Evolutionary conservation across 2,329 filamentous ascomycete genomes (phyloP).

Genomic region (Pestalotiopsis sp.): DNA sequence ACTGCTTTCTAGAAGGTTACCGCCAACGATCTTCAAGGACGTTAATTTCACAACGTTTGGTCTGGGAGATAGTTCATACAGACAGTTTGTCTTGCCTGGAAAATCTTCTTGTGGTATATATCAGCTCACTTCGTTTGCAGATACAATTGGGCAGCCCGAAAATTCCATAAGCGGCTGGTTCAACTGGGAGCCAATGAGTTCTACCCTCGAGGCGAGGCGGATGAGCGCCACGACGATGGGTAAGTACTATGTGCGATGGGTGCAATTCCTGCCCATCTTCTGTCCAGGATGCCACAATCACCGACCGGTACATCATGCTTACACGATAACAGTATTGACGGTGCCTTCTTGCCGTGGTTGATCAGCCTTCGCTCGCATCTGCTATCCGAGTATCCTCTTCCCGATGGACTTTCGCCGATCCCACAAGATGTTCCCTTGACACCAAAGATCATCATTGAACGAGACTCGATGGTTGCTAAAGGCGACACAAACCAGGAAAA

Average conservation of each 20-base stretch:
- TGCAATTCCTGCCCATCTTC: background rate
- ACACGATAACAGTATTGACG: constrained; percentile 69
- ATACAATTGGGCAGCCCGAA: constrained; percentile 91
- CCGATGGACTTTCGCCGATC: constrained; percentile 69
- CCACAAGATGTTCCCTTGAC: constrained; percentile 74
- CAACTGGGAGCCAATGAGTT: constrained; percentile 83
- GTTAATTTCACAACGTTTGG: constrained; percentile 86
- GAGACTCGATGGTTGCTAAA: constrained; percentile 24
- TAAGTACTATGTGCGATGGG: constrained; percentile 41
- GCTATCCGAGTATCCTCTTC: constrained; percentile 69
- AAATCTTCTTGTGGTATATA: background rate
- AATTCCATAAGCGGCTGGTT: constrained; percentile 80
- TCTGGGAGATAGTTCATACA: constrained; percentile 91
- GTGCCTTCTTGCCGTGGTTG: constrained; percentile 79
- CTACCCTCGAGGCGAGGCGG: constrained; percentile 80
- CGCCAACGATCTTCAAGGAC: constrained; percentile 67
- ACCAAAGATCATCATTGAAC: constrained; percentile 69
- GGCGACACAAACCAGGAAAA: constrained; percentile 14
- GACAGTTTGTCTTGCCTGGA: constrained; percentile 65
- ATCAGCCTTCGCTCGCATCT: constrained; percentile 68
- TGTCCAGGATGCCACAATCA: background rate
- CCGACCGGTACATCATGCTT: background rate
- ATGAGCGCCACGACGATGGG: constrained; percentile 93
- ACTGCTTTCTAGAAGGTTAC: constrained; percentile 77
- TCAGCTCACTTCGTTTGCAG: constrained; percentile 42